phyloP scores from a whole-genome alignment of 2,329 filamentous ascomycete genomes.

The Fusarium sp. region DNA sequence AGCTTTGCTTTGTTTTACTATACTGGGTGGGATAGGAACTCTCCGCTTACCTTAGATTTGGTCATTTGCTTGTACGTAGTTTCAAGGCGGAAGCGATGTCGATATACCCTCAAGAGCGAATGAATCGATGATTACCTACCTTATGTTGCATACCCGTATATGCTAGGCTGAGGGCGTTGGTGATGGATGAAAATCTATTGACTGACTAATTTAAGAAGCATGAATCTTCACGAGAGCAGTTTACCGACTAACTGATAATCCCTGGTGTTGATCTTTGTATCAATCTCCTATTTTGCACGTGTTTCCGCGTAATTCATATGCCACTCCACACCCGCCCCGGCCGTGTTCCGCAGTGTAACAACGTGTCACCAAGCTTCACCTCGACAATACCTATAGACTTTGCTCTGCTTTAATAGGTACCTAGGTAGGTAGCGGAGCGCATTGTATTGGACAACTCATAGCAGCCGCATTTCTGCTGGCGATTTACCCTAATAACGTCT shows the following conservation, averaged over 20 bases:
- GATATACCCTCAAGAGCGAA: constrained; percentile 34
- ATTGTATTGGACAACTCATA: background rate
- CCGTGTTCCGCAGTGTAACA: constrained; percentile 28
- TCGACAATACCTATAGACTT: background rate
- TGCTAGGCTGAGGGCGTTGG: background rate
- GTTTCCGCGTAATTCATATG: constrained; percentile 26
- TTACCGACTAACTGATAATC: background rate
- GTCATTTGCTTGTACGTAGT: constrained; percentile 22
- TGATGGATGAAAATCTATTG: background rate
- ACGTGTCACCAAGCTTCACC: constrained; percentile 38
- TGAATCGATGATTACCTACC: background rate
- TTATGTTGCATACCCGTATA: background rate
- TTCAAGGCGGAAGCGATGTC: constrained; percentile 17
- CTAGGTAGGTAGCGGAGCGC: background rate
- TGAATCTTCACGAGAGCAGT: background rate
- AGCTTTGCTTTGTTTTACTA: background rate
- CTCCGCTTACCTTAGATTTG: constrained; percentile 9
- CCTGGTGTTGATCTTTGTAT: background rate
- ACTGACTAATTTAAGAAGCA: background rate
- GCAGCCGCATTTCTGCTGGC: background rate
- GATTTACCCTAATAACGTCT: background rate
- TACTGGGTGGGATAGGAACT: constrained; percentile 20
- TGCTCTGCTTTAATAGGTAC: background rate
- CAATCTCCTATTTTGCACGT: constrained; percentile 1
- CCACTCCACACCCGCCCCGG: constrained; percentile 28